Evolutionary conservation across 2,329 filamentous ascomycete species (phyloP), one percentile per base, ranked within the genome.

Genomic region (Rhinocladiella mackenziei): DNA sequence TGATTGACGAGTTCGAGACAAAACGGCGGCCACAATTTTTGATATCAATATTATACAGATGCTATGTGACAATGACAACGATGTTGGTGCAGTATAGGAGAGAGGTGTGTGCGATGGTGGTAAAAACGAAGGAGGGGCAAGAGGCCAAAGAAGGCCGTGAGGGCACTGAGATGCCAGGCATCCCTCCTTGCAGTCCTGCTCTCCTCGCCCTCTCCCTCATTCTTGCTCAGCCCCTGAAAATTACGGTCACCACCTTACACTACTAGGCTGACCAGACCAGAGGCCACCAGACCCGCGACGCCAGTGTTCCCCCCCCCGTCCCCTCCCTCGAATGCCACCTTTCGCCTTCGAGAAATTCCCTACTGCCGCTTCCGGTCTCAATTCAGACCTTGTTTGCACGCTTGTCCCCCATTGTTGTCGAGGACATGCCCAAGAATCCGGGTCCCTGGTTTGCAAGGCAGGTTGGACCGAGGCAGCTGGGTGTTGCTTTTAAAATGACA

Each of bases 151-250:
- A 9, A 35, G 32, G 20, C 23, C 7, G 23, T 7, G 17, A 22
- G 26, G 34, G 34, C 32, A 25, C 19, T 43, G 25, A 43, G 33
- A 43, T 38, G 37, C 41, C 25, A 41, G 39, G 33, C 20, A 31
- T 30, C 35, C 36, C 25, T 34, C 30, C 20, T 39, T 43, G 32
- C 17, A 17, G 43, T 43, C 66, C 74, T 49, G 66, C 67, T 29
- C 57, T 63, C 44, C 71, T 73, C 10, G 18, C 20, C 29, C 28
- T 45, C 10, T 41, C 37, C 18, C 37, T 17, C 15, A 34, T 23
- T 22, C 45, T 38, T 37, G 30, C 20, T 43, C 30, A 37, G 19
- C 36, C 43, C 43, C 43, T 41, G 36, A 41, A 41, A 45, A 41
- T 40, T 41, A 45, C 43, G 23, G 37, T 45, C 20, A 45, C 37